A percentile compares a stretch with the other conserved stretches of the same genome.
Conservation (phyloP, 2,329 filamentous ascomycete species). For the Fusarium mexicanum region DNA sequence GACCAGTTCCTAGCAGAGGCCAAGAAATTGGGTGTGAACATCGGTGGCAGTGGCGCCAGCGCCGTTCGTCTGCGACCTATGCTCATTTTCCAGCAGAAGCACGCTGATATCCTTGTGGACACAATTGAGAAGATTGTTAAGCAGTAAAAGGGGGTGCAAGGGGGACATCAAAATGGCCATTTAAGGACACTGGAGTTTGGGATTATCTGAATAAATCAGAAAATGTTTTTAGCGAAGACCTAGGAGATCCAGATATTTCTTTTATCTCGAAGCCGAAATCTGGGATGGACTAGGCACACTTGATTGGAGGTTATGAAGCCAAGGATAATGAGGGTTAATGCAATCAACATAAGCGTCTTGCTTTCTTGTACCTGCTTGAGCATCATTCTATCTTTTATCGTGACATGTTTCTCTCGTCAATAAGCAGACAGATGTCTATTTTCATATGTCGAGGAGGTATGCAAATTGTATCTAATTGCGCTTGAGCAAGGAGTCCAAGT, state of each 20-base stretch:
- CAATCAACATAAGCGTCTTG: slow-evolving; percentile 5
- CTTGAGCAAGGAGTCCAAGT: background rate
- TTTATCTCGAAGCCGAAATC: background rate
- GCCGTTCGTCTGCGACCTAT: slow-evolving; percentile 88
- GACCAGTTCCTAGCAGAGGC: slow-evolving; percentile 83
- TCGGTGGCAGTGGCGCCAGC: slow-evolving; percentile 80
- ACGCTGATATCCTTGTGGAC: slow-evolving; percentile 86
- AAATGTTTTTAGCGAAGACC: slow-evolving; percentile 11
- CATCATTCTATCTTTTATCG: background rate
- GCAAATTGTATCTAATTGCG: too few relatives aligned
- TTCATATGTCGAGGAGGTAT: background rate
- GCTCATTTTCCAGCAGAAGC: slow-evolving; percentile 91
- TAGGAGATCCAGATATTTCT: background rate
- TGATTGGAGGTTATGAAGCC: background rate
- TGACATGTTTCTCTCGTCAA: background rate
- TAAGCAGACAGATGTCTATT: background rate
- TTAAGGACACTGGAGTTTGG: slow-evolving; percentile 16
- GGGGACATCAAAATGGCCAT: slow-evolving; percentile 2
- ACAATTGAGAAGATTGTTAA: slow-evolving; percentile 78
- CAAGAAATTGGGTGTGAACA: slow-evolving; percentile 85
- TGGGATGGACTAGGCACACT: background rate
- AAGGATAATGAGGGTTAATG: slow-evolving; percentile 5
- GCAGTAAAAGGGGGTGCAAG: slow-evolving; percentile 42
- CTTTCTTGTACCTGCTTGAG: background rate
- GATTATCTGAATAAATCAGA: slow-evolving; percentile 4